Conservation (phyloP, 2,329 filamentous ascomycete genomes). For the Aureobasidium pullulans region DNA sequence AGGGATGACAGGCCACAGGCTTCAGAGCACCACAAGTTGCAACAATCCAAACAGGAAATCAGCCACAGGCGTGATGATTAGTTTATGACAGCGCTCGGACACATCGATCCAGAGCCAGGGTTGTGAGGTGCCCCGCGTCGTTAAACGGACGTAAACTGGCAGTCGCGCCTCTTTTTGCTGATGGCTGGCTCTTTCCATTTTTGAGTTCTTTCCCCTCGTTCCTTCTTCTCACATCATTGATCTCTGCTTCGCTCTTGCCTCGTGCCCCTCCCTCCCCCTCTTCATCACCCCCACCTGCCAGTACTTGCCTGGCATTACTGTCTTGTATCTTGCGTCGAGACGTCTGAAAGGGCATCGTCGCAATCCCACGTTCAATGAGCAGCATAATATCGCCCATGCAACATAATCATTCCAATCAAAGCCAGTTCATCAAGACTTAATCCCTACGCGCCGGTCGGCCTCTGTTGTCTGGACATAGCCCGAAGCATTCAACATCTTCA, state of each 20-base stretch:
- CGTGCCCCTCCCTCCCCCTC: slow-evolving; percentile 15
- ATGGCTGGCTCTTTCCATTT: neutral
- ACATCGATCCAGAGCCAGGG: neutral
- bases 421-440: slow-evolving; percentile 30
- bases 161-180: slow-evolving; percentile 1
- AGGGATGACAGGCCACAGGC: neutral
- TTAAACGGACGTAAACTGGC: neutral
- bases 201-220: slow-evolving; percentile 18
- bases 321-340: slow-evolving; percentile 7
- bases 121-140: slow-evolving; percentile 1
- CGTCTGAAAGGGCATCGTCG: slow-evolving; percentile 14
- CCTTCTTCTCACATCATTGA: slow-evolving; percentile 21
- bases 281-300: slow-evolving; percentile 8
- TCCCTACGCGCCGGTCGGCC: slow-evolving; percentile 30
- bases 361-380: slow-evolving; percentile 17
- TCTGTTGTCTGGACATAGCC: slow-evolving; percentile 14
- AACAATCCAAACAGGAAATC: slow-evolving; percentile 11
- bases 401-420: slow-evolving; percentile 22
- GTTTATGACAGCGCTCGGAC: slow-evolving; percentile 10
- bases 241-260: slow-evolving; percentile 1
- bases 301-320: neutral
- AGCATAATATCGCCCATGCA: slow-evolving; percentile 19
- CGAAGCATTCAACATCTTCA: slow-evolving; percentile 19
- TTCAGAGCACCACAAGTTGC: slow-evolving; percentile 10
- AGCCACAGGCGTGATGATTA: slow-evolving; percentile 9